Evolutionary conservation across 2,329 filamentous ascomycete species (phyloP).

Genomic region (Exophiala oligosperma): DNA sequence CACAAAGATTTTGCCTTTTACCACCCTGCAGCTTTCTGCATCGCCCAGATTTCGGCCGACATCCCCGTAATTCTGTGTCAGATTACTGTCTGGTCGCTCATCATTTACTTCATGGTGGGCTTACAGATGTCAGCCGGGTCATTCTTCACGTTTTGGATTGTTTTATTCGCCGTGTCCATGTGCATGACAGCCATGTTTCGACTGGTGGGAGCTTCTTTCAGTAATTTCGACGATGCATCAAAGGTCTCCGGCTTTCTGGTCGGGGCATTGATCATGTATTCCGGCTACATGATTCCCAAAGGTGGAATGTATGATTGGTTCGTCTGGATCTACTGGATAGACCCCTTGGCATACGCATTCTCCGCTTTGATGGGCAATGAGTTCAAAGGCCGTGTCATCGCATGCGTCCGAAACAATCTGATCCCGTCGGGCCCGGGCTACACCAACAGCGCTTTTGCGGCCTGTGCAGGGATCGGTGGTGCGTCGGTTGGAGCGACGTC

Average conservation of each 20-base stretch:
- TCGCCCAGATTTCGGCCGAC: constrained; percentile 49
- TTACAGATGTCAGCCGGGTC: constrained; percentile 51
- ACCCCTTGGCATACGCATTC: constrained; percentile 42
- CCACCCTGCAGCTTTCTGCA: constrained; percentile 51
- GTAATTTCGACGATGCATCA: constrained; percentile 59
- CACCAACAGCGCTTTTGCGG: constrained; percentile 40
- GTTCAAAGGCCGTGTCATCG: constrained; percentile 37
- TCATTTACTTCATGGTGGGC: constrained; percentile 65
- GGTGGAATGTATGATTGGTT: constrained; percentile 55
- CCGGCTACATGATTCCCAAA: constrained; percentile 48
- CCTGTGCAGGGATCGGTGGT: constrained; percentile 64
- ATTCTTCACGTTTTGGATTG: constrained; percentile 63
- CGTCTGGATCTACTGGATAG: constrained; percentile 50
- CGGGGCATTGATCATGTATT: constrained; percentile 40
- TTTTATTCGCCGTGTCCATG: constrained; percentile 55
- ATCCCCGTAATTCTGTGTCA: constrained; percentile 60
- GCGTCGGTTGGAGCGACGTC: constrained; percentile 50
- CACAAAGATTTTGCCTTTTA: constrained; percentile 60
- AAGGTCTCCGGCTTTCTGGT: constrained; percentile 50
- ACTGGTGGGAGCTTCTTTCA: constrained; percentile 56
- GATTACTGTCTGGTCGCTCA: constrained; percentile 57
- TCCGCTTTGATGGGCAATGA: constrained; percentile 40
- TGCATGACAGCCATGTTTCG: constrained; percentile 62
- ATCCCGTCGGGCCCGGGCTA: constrained; percentile 39
- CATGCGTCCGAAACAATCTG: constrained; percentile 38